Evolutionary conservation across 345 rosid species (phyloP), one percentile per base, ranked within the genome.

Genomic region (Cardiospermum halicacabum): DNA sequence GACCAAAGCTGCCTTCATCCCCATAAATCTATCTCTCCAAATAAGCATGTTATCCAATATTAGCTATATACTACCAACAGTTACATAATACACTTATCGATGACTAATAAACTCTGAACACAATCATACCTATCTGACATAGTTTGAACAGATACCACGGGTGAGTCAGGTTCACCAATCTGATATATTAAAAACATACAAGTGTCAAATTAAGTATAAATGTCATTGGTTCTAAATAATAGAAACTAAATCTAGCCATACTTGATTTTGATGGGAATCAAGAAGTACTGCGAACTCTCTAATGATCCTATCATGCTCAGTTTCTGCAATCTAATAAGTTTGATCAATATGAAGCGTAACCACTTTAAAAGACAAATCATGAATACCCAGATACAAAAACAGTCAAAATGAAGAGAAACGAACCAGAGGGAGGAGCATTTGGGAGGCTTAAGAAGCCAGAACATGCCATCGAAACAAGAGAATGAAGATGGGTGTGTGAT

Each of bases 361-460:
- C n/a, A n/a, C n/a, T n/a, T n/a, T n/a, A n/a, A n/a, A n/a, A n/a
- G n/a, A 60, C 4, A 10, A 27, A 11, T 21, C 19, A 40, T 59
- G 6, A n/a, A 34, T 8, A n/a, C n/a, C n/a, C n/a, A n/a, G n/a
- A n/a, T n/a, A n/a, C n/a, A n/a, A 21, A 21, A 24, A 43, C n/a
- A 31, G 31, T 2, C n/a, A 54, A 53, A 56, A 5, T 2, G 39
- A 49, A 9, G 45, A 19, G 55, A 69, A 28, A 12, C 53, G 68
- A 75, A 89, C 97, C 96, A 82, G 91, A 77, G 47, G 81, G 81
- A 69, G 97, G 91, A 7, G 88, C 81, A 71, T 73, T 68, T 24
- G 98, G 94, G 69, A 90, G 96, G 85, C 75, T 85, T 58, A 93
- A 53, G 77, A 90, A 86, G 73, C 96, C 94, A 53, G 86, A 81